phyloP scores from a whole-genome alignment of 495 filamentous ascomycete species.

The Penicillium alfredii region DNA sequence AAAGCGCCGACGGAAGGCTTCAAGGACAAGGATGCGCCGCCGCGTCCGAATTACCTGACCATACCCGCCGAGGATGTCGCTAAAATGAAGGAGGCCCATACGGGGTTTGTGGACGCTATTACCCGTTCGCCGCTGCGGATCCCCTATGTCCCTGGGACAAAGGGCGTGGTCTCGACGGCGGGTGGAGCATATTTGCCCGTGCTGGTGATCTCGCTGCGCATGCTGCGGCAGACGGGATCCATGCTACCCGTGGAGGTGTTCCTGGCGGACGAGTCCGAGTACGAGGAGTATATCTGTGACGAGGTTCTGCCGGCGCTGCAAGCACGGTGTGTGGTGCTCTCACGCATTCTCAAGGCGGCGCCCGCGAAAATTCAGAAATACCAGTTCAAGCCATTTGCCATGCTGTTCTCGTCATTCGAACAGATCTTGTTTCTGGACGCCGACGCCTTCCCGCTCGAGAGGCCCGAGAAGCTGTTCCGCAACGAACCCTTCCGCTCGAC shows the following conservation, averaged over 20 bases:
- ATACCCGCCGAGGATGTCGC: background rate
- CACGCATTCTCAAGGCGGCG: slow-evolving; percentile 28
- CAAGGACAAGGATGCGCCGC: slow-evolving; percentile 16
- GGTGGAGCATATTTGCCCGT: slow-evolving; percentile 36
- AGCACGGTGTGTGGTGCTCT: slow-evolving; percentile 43
- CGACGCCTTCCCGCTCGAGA: slow-evolving; percentile 42
- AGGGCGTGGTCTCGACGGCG: slow-evolving; percentile 40
- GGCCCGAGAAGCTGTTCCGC: slow-evolving; percentile 42
- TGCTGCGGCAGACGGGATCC: slow-evolving; percentile 48
- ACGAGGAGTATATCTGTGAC: slow-evolving; percentile 45
- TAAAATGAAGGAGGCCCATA: background rate
- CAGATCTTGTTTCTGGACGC: slow-evolving; percentile 52
- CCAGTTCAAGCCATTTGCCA: slow-evolving; percentile 50
- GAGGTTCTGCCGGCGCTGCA: slow-evolving; percentile 40
- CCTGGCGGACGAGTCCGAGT: slow-evolving; percentile 38
- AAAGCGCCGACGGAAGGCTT: slow-evolving; percentile 13
- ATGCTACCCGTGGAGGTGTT: slow-evolving; percentile 51
- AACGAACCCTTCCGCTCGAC: slow-evolving; percentile 39
- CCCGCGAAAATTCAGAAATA: slow-evolving; percentile 32
- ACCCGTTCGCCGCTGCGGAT: slow-evolving; percentile 4
- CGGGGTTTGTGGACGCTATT: background rate
- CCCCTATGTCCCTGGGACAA: slow-evolving; percentile 31
- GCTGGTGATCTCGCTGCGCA: slow-evolving; percentile 42
- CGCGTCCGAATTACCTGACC: background rate
- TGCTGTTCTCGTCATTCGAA: slow-evolving; percentile 50